Evolutionary conservation across 495 filamentous ascomycete species (phyloP).

Genomic region (Jackrogersella multiformis): DNA sequence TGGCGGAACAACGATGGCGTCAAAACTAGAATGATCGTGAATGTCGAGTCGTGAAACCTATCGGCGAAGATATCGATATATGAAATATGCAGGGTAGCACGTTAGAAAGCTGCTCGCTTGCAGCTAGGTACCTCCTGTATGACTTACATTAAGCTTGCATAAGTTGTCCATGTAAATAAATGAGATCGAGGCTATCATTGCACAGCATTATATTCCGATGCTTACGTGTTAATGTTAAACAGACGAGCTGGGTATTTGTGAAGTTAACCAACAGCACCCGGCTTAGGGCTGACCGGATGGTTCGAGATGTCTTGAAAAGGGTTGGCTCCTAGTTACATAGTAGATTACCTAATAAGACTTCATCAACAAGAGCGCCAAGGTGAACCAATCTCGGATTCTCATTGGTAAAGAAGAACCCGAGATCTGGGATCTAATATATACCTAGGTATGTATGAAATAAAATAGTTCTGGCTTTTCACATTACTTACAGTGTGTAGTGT

Average conservation of each 20-base stretch:
- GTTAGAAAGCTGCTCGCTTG: constrained; percentile 13
- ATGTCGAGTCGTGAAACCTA: background rate
- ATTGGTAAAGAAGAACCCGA: constrained; percentile 31
- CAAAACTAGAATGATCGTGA: too few relatives aligned
- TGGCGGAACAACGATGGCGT: background rate
- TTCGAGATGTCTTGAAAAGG: background rate
- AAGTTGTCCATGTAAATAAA: background rate
- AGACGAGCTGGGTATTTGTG: background rate
- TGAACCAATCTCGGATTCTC: background rate
- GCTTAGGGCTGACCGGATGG: background rate
- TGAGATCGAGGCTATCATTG: background rate
- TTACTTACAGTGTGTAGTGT: too few relatives aligned
- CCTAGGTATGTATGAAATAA: too few relatives aligned
- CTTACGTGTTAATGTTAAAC: background rate
- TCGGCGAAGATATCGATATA: constrained; percentile 7
- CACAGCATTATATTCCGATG: background rate
- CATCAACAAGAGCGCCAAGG: constrained; percentile 12
- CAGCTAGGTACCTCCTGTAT: constrained; percentile 14
- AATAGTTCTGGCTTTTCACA: too few relatives aligned
- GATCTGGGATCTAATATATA: constrained; percentile 26
- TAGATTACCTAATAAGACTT: constrained; percentile 1
- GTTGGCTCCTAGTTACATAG: background rate
- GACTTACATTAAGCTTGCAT: constrained; percentile 32
- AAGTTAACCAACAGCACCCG: background rate
- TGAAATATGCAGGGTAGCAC: background rate